Evolutionary conservation across 106 monocot species (phyloP).

Genomic region (Gastrodia elata): DNA sequence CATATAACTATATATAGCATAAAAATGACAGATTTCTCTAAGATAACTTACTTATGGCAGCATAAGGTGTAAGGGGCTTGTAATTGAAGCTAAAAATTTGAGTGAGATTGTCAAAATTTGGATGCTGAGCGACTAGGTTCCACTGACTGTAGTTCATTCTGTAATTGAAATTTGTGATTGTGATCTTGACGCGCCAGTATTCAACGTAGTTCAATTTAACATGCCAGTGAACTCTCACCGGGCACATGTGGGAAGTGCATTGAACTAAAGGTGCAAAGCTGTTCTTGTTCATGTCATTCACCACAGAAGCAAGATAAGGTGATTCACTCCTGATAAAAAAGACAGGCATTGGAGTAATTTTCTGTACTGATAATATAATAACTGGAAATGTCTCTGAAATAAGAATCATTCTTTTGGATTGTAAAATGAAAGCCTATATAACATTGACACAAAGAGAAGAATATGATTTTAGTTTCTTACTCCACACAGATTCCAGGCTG

Average conservation of each 20-base stretch:
- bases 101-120: slow-evolving; percentile 58
- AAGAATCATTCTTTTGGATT: not conserved
- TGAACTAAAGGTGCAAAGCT: slow-evolving; percentile 44
- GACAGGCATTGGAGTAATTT: not conserved
- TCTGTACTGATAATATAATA: too few relatives aligned
- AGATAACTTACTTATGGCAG: slow-evolving; percentile 45
- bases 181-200: slow-evolving; percentile 64
- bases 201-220: slow-evolving; percentile 60
- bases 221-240: slow-evolving; percentile 65
- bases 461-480: slow-evolving; percentile 25
- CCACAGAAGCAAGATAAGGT: slow-evolving; percentile 38
- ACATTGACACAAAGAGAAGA: too few relatives aligned
- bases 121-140: slow-evolving; percentile 60
- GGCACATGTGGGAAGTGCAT: slow-evolving; percentile 77
- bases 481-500: slow-evolving; percentile 83
- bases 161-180: slow-evolving; percentile 65
- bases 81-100: slow-evolving; percentile 56
- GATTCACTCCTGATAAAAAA: slow-evolving; percentile 41
- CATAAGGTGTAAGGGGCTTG: slow-evolving; percentile 45
- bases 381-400: too few relatives aligned
- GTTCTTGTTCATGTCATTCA: slow-evolving; percentile 39
- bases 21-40: too few relatives aligned
- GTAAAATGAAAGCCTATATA: too few relatives aligned
- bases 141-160: slow-evolving; percentile 65
- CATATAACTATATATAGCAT: too few relatives aligned